Base-by-base conservation (phyloP, 345 rosid genomes). In the Raphanus raphanistrum region DNA sequence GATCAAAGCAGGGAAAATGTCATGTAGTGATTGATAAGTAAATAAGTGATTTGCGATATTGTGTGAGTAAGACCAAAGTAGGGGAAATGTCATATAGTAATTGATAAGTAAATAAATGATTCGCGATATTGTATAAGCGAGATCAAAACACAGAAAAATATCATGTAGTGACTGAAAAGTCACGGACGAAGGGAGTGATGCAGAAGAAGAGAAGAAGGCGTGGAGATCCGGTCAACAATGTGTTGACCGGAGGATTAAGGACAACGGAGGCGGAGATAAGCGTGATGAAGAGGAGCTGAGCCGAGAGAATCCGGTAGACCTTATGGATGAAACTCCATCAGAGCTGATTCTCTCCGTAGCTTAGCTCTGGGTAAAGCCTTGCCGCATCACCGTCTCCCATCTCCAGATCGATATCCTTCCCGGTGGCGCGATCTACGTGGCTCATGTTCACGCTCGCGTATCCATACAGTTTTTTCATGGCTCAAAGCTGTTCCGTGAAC, bases 321-420 rank as follows among this genome's bases (percentile, higher is more conserved):
- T 95, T 95, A 65, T 92, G 97, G 70, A 92, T 88, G 81, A 95
- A 87, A 9, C 92, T 97, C 98, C 98, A 94, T 7, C 98, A 94
- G 69, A 90, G 93, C 74, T 89, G 89, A 83, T 90, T 88, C 85
- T 94, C 99, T 25, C 95, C 97, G 63, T 71, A 74, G 81, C 97
- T 81, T 43, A 94, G 83, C 60, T 94, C 98, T 0, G 98, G 97
- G 73, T 88, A 94, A 68, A 92, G 85, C 69, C 87, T 82, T 64
- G 87, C 80, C 82, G 85, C 92, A 35, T 97, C 92, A 36, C 97
- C 90, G 54, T 74, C 82, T 80, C 96, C 92, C 52, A 83, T 80
- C 76, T 87, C 92, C n/a, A 86, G 71, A 59, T 88, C 95, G 8
- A 81, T 70, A 63, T 72, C 84, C 79, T 87, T 87, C 74, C 76